These are phyloP conservation scores for Acmispon strigosus DNA, from an alignment of 306 rosid species.

Conservation along the genomic window DNA sequence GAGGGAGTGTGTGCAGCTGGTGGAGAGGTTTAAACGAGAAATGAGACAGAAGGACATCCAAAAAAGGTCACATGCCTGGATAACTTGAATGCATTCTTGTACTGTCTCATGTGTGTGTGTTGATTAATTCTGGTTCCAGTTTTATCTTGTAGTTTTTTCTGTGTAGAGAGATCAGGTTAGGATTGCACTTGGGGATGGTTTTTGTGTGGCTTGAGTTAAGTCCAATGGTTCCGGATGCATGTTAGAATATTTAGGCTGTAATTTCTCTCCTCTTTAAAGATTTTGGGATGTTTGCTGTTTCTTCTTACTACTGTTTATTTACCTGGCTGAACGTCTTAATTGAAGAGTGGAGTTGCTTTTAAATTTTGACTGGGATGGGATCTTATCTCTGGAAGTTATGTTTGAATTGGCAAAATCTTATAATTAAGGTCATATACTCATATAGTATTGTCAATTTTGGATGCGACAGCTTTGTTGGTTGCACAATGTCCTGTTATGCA, in stretches of 20 bases:
- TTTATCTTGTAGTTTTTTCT: conserved; percentile 14
- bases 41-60: conserved; percentile 35
- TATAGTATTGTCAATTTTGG: conserved; percentile 10
- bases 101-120: not conserved
- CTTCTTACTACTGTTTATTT: not conserved
- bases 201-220: not conserved
- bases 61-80: conserved; percentile 43
- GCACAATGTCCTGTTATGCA: conserved; percentile 1
- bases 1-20: conserved; percentile 74
- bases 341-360: not conserved
- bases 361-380: conserved; percentile 1
- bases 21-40: conserved; percentile 52
- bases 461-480: conserved; percentile 4
- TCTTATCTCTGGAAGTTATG: not conserved
- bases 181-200: not conserved
- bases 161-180: not conserved
- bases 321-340: not conserved
- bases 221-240: not conserved
- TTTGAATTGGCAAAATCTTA: conserved; percentile 4
- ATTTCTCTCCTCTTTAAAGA: not conserved
- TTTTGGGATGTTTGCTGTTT: not conserved
- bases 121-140: not conserved
- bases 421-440: not conserved
- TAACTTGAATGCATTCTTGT: not conserved
- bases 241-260: not conserved